phyloP scores from a whole-genome alignment of 208 protist genomes.

The Leishmania aethiopica region DNA sequence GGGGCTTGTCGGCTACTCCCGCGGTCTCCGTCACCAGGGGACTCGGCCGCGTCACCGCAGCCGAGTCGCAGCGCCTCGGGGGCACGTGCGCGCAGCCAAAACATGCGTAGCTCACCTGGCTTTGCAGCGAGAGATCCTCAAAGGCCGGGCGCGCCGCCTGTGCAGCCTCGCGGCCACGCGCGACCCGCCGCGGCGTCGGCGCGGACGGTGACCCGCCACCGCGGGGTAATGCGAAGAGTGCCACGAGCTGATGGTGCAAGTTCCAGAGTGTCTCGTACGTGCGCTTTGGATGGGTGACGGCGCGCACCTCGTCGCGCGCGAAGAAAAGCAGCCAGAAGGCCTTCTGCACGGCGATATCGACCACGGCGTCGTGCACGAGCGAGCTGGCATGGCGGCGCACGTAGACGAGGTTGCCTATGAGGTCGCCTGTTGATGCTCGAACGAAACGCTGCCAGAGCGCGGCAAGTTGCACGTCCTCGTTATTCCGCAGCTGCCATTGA shows the following conservation, averaged over 20 bases:
- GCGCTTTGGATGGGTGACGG: conserved; percentile 60
- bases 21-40: background rate
- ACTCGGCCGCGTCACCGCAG: background rate
- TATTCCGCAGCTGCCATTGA: conserved; percentile 18
- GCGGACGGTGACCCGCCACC: background rate
- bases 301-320: conserved; percentile 76
- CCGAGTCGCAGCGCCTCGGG: background rate
- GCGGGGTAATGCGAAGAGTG: conserved; percentile 3
- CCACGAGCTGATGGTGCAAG: conserved; percentile 44
- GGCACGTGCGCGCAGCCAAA: conserved; percentile 46
- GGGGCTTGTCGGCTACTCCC: background rate
- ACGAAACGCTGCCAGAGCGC: conserved; percentile 72
- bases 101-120: conserved; percentile 47
- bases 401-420: conserved; percentile 49
- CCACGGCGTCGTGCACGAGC: conserved; percentile 37
- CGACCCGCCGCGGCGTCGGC: background rate
- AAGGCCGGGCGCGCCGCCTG: conserved; percentile 11
- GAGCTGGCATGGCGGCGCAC: conserved; percentile 21
- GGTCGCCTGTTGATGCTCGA: conserved; percentile 24
- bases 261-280: conserved; percentile 60
- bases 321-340: conserved; percentile 83
- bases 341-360: conserved; percentile 54
- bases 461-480: conserved; percentile 78
- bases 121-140: conserved; percentile 18
- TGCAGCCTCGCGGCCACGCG: background rate